Conservation (phyloP, 2,329 filamentous ascomycete genomes). For the Orbilia brochopaga region DNA sequence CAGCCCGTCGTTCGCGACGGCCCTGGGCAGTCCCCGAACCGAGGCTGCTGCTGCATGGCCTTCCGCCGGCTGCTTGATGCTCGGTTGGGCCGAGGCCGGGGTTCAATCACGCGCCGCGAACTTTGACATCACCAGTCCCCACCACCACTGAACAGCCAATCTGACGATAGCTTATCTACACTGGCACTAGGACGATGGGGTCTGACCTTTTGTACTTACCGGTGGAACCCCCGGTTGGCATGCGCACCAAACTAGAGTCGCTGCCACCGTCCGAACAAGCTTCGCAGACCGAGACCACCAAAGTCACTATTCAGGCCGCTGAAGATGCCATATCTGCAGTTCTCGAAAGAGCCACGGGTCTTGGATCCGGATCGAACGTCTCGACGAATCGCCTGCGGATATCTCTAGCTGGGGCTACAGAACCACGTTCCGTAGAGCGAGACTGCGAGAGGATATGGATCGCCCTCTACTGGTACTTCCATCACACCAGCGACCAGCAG, state of each 20-base stretch:
- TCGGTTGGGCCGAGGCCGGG: constrained; percentile 5
- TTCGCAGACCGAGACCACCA: constrained; percentile 7
- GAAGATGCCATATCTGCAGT: not conserved
- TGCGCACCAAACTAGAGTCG: constrained; percentile 4
- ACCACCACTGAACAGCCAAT: not conserved
- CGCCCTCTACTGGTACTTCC: constrained; percentile 37
- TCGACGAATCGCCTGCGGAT: constrained; percentile 10
- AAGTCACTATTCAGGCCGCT: not conserved
- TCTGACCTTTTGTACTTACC: constrained; percentile 27
- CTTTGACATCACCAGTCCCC: not conserved
- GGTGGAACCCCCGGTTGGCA: constrained; percentile 19
- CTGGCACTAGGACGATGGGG: constrained; percentile 8
- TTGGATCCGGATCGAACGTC: not conserved
- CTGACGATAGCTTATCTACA: not conserved
- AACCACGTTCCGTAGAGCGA: not conserved
- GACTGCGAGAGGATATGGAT: constrained; percentile 21
- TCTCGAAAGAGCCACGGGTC: not conserved
- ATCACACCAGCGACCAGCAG: constrained; percentile 9
- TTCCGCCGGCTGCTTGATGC: not conserved
- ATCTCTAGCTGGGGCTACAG: not conserved
- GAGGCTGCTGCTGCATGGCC: not conserved
- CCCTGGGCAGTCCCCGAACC: constrained; percentile 1
- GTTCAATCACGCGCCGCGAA: not conserved
- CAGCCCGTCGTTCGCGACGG: not conserved
- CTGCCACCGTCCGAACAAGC: not conserved